These are phyloP conservation scores for Uncinocarpus reesii DNA, from an alignment of 2,329 filamentous ascomycete genomes.

Conservation along the genomic window DNA sequence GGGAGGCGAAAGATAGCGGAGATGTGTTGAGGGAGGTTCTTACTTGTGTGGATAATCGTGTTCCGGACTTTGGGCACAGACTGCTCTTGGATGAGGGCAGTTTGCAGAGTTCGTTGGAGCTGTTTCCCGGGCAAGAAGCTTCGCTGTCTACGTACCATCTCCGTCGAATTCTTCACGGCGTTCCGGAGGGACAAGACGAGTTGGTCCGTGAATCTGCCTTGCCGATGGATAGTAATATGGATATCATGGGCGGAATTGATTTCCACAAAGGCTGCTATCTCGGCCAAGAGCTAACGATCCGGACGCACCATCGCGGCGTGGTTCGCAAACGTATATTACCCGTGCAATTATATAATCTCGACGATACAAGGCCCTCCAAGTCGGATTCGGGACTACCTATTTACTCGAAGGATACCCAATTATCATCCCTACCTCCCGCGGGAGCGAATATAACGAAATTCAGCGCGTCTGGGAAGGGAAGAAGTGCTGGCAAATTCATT, in stretches of 20 bases:
- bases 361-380: background rate
- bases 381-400: conserved; percentile 37
- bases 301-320: conserved; percentile 87
- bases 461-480: conserved; percentile 41
- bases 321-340: conserved; percentile 84
- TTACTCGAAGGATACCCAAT: conserved; percentile 24
- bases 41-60: conserved; percentile 33
- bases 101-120: conserved; percentile 23
- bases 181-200: conserved; percentile 77
- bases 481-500: conserved; percentile 73
- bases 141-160: conserved; percentile 57
- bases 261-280: conserved; percentile 96
- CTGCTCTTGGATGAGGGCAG: conserved; percentile 30
- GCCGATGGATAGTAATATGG: conserved; percentile 82
- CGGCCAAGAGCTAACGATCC: conserved; percentile 90
- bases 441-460: conserved; percentile 46
- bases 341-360: conserved; percentile 54
- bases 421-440: conserved; percentile 26
- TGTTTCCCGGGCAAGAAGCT: conserved; percentile 40
- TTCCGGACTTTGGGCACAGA: conserved; percentile 33
- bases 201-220: conserved; percentile 60
- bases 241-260: conserved; percentile 74
- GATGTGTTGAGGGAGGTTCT: conserved; percentile 17
- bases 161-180: conserved; percentile 65
- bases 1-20: conserved; percentile 2